Conservation (phyloP, 768 basidiomycete species). For the Hydnomerulius pinastri region DNA sequence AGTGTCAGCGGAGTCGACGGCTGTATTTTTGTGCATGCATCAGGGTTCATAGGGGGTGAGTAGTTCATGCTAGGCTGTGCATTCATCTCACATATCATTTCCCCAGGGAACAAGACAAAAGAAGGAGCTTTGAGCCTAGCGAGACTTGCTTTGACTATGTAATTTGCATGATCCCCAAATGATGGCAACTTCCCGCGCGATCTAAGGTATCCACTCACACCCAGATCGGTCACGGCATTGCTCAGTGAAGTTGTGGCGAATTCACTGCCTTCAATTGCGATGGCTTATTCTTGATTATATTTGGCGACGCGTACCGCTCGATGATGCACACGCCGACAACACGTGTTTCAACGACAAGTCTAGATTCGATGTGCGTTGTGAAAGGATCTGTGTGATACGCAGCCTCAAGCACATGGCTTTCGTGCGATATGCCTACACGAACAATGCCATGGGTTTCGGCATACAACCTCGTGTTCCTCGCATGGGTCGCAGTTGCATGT, state of each 20-base stretch:
- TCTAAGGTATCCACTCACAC: background rate
- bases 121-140: constrained; percentile 87
- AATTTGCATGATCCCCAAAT: constrained; percentile 11
- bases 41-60: constrained; percentile 94
- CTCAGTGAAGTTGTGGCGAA: constrained; percentile 14
- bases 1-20: constrained; percentile 73
- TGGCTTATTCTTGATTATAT: constrained; percentile 7
- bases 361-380: constrained; percentile 12
- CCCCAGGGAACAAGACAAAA: constrained; percentile 81
- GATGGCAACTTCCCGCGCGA: background rate
- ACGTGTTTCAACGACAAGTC: constrained; percentile 14
- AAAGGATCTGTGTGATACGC: constrained; percentile 5
- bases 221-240: background rate
- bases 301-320: constrained; percentile 10
- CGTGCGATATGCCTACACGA: background rate
- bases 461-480: constrained; percentile 33
- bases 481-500: constrained; percentile 22
- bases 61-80: constrained; percentile 6
- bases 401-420: constrained; percentile 1
- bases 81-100: background rate
- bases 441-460: constrained; percentile 8
- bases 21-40: constrained; percentile 92
- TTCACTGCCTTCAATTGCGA: constrained; percentile 14
- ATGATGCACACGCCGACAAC: constrained; percentile 13
- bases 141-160: constrained; percentile 54